Conservation (phyloP, 176 grass and related monocot genomes). For the Carex pumila region DNA sequence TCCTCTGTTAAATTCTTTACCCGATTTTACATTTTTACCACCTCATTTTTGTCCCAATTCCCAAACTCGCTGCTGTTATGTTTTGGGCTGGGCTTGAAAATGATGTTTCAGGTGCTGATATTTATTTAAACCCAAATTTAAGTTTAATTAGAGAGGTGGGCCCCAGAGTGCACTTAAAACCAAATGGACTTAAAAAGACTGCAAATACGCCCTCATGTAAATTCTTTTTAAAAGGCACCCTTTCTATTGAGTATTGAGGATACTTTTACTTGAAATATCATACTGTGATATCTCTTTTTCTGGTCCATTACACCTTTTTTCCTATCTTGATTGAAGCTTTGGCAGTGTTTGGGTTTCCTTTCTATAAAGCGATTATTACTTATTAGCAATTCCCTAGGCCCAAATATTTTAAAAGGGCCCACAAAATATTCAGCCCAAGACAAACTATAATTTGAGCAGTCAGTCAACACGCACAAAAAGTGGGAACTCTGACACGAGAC, state of each 20-base stretch:
- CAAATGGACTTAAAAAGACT: not conserved
- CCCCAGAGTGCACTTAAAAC: not conserved
- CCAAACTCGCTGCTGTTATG: not conserved
- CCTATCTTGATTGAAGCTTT: not conserved
- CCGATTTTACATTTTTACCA: too few species aligned
- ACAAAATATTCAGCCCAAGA: constrained; percentile 3
- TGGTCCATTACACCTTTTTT: not conserved
- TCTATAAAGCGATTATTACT: not conserved
- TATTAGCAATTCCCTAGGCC: not conserved
- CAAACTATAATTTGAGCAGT: not conserved
- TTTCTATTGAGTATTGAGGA: not conserved
- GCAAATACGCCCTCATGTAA: not conserved
- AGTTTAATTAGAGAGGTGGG: not conserved
- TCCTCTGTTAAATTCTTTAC: too few species aligned
- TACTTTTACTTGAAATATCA: not conserved
- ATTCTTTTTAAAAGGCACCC: not conserved
- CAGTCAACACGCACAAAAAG: not conserved
- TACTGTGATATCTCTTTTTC: not conserved
- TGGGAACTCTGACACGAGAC: not conserved
- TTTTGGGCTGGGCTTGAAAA: not conserved
- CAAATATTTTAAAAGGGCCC: not conserved
- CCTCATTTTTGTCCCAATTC: not conserved
- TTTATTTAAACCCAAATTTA: not conserved
- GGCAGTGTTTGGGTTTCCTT: not conserved
- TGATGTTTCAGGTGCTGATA: not conserved